Conservation (phyloP, 164 flowering plant species). For the Kingdonia uniflora region DNA sequence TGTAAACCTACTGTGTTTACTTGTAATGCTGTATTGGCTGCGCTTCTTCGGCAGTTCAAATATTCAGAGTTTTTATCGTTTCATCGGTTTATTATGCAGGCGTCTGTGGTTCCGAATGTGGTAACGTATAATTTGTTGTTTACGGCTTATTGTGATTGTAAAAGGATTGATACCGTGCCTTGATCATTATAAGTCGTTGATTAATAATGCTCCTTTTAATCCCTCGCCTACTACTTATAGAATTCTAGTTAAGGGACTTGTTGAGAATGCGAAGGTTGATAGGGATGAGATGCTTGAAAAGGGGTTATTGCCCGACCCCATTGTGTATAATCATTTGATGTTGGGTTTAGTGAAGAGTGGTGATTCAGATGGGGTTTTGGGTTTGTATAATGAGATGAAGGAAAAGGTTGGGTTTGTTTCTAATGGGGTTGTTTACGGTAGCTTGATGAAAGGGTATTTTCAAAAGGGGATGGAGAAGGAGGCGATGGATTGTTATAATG, state of each 20-base stretch:
- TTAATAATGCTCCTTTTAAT: background rate
- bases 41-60: background rate
- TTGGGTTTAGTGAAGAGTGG: conserved; percentile 39
- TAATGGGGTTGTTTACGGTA: conserved; percentile 71
- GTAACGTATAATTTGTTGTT: background rate
- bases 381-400: conserved; percentile 68
- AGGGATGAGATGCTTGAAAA: conserved; percentile 57
- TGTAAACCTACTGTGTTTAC: conserved; percentile 1
- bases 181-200: background rate
- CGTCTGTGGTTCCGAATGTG: background rate
- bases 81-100: background rate
- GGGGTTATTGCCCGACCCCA: conserved; percentile 53
- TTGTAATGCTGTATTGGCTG: background rate
- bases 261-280: background rate
- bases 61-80: background rate
- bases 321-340: conserved; percentile 65
- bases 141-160: background rate
- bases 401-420: conserved; percentile 32
- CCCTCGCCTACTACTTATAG: background rate
- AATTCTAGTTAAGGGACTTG: background rate
- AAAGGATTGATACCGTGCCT: background rate
- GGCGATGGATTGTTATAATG: conserved; percentile 65
- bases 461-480: conserved; percentile 73
- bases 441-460: conserved; percentile 73
- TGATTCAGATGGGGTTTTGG: conserved; percentile 50